These are phyloP conservation scores for Miscanthus sacchariflorus DNA, from an alignment of 202 grass and related monocot genomes.

Conservation along the genomic window DNA sequence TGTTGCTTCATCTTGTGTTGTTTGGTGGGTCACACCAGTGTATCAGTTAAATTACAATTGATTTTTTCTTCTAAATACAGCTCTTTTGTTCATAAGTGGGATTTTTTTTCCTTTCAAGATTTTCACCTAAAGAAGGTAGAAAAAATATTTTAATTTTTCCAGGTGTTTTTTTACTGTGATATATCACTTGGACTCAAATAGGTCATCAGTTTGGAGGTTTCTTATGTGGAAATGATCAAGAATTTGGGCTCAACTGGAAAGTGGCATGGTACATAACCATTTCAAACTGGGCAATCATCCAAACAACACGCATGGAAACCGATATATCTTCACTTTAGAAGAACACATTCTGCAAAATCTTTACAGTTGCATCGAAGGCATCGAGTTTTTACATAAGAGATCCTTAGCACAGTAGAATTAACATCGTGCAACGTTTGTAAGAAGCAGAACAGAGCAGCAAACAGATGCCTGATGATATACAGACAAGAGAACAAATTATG, in stretches of 20 bases:
- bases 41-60: constrained; percentile 35
- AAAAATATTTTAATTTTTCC: background rate
- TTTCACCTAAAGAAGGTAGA: background rate
- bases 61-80: background rate
- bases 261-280: background rate
- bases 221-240: background rate
- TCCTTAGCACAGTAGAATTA: constrained; percentile 13
- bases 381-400: constrained; percentile 39
- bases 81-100: background rate
- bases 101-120: background rate
- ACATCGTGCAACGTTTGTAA: background rate
- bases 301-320: background rate
- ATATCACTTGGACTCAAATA: background rate
- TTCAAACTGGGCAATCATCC: background rate
- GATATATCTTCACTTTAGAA: background rate
- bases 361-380: constrained; percentile 42
- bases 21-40: constrained; percentile 50
- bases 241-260: background rate
- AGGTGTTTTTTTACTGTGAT: background rate
- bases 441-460: constrained; percentile 13
- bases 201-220: background rate
- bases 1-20: constrained; percentile 57
- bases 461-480: background rate
- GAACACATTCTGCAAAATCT: constrained; percentile 11
- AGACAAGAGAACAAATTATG: constrained; percentile 10